phyloP scores from a whole-genome alignment of 305 asterid genomes.

The Stenogyne calaminthoides region DNA sequence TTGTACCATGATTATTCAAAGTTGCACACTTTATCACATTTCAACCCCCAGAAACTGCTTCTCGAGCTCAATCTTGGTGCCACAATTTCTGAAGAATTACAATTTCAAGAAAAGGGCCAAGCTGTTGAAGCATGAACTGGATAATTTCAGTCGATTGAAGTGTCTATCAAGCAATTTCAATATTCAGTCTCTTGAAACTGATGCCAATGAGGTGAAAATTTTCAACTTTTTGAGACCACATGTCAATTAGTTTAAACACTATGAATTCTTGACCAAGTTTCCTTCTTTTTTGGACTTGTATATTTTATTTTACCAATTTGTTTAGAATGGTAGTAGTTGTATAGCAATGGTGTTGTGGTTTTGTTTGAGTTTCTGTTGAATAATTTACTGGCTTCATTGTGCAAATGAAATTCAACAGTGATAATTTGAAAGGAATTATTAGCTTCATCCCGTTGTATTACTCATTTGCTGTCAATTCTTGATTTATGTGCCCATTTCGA shows the following conservation, averaged over 20 bases:
- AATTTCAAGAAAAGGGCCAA: constrained; percentile 30
- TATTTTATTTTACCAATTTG: constrained; percentile 10
- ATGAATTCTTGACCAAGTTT: constrained; percentile 12
- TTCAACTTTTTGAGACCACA: constrained; percentile 21
- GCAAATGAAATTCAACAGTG: background rate
- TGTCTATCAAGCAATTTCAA: constrained; percentile 31
- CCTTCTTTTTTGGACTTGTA: background rate
- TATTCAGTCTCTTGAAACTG: constrained; percentile 36
- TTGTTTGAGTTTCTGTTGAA: constrained; percentile 4
- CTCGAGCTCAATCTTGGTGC: constrained; percentile 25
- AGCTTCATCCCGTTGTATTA: background rate
- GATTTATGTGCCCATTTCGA: constrained; percentile 6
- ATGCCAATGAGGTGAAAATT: constrained; percentile 31
- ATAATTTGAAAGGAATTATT: background rate
- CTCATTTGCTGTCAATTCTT: background rate
- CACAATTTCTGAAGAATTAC: constrained; percentile 17
- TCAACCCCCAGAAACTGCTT: constrained; percentile 26
- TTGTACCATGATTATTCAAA: constrained; percentile 36
- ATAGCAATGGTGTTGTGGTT: constrained; percentile 12
- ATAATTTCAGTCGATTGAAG: constrained; percentile 8
- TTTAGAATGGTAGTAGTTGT: background rate
- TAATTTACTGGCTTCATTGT: background rate
- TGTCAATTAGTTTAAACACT: background rate
- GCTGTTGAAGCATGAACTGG: constrained; percentile 28
- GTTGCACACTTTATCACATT: constrained; percentile 22